phyloP scores from a whole-genome alignment of 2,329 filamentous ascomycete genomes.

The Hymenoscyphus linearis region DNA sequence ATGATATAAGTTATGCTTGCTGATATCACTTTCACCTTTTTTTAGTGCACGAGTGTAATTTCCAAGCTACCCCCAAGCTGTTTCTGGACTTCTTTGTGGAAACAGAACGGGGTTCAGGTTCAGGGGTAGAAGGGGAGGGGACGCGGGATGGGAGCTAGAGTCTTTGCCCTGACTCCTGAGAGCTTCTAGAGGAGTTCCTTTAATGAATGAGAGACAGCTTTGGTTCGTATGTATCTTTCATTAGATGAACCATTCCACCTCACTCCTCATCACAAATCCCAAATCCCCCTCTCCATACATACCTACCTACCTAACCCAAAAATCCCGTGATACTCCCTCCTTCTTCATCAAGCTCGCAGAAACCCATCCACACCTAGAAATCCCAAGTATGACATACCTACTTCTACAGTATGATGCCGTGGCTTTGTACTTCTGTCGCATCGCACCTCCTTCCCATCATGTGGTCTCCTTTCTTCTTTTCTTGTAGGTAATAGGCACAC shows the following conservation, averaged over 20 bases:
- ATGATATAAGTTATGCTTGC: neutral
- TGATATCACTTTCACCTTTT: neutral
- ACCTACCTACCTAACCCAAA: too few species aligned
- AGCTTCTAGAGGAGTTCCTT: too few species aligned
- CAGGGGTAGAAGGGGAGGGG: slow-evolving; percentile 18
- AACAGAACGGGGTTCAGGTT: slow-evolving; percentile 16
- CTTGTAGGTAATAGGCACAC: too few species aligned
- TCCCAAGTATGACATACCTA: neutral
- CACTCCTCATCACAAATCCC: too few species aligned
- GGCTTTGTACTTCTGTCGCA: neutral
- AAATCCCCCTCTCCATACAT: too few species aligned
- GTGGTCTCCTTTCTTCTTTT: neutral
- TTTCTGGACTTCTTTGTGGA: slow-evolving; percentile 29
- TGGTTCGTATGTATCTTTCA: too few species aligned
- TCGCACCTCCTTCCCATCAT: slow-evolving; percentile 2
- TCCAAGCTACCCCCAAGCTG: slow-evolving; percentile 22
- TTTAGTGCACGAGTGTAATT: slow-evolving; percentile 17
- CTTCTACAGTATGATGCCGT: neutral
- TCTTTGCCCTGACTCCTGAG: too few species aligned
- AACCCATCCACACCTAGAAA: neutral
- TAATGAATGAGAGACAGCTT: too few species aligned
- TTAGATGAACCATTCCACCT: too few species aligned
- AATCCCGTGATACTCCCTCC: too few species aligned
- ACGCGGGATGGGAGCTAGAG: neutral
- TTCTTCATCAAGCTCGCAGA: too few species aligned